Conservation (phyloP, 176 grass and related monocot genomes). For the Oryza nivara region DNA sequence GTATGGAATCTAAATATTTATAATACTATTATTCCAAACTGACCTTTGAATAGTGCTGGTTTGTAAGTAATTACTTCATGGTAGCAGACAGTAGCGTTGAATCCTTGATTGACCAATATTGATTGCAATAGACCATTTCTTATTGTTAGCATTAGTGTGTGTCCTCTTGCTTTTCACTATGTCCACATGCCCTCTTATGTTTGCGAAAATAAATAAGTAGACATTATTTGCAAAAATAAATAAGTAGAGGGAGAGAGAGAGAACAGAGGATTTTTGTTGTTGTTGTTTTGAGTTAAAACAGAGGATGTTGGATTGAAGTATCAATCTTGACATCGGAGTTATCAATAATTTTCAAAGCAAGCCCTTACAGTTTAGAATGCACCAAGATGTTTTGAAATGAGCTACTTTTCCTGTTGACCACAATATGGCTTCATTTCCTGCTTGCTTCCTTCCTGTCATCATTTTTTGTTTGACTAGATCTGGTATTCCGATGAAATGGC, state of each 20-base stretch:
- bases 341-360: neutral
- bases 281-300: neutral
- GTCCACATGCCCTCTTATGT: neutral
- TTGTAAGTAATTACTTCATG: neutral
- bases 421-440: constrained; percentile 2
- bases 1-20: neutral
- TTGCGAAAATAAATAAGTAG: neutral
- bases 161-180: neutral
- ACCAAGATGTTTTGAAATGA: constrained; percentile 10
- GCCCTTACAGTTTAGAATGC: neutral
- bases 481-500: neutral
- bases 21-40: neutral
- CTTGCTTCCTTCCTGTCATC: neutral
- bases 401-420: constrained; percentile 11
- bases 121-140: neutral
- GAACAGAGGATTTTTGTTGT: neutral
- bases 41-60: neutral
- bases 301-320: constrained; percentile 3
- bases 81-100: neutral
- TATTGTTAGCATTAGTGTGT: neutral
- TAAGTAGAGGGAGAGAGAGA: neutral
- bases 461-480: neutral
- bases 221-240: neutral
- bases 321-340: neutral
- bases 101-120: neutral